Conservation (phyloP, 768 basidiomycete genomes). For the Tylopilus subfusipes region DNA sequence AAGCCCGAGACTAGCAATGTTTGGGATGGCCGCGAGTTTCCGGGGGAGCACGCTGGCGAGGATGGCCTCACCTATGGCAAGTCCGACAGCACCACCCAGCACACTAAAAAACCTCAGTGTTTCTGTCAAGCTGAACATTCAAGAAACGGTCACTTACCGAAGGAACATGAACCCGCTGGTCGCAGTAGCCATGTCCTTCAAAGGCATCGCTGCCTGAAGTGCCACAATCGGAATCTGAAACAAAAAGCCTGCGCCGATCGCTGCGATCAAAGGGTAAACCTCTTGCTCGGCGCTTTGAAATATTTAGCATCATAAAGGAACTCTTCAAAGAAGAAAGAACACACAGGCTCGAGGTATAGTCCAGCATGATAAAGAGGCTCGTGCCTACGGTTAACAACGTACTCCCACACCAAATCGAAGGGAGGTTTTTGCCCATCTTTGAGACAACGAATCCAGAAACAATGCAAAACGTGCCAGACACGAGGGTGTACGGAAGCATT, state of each 20-base stretch:
- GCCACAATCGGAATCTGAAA: slow-evolving; percentile 68
- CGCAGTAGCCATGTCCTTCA: slow-evolving; percentile 81
- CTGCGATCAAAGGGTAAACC: slow-evolving; percentile 59
- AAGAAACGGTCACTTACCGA: slow-evolving; percentile 35
- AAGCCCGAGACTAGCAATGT: slow-evolving; percentile 16
- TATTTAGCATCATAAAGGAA: background rate
- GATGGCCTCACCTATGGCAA: slow-evolving; percentile 69
- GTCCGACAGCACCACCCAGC: slow-evolving; percentile 69
- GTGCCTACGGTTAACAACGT: slow-evolving; percentile 57
- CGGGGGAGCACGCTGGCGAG: slow-evolving; percentile 49
- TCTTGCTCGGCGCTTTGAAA: slow-evolving; percentile 52
- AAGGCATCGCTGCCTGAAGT: slow-evolving; percentile 81
- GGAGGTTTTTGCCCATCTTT: slow-evolving; percentile 53
- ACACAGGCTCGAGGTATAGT: slow-evolving; percentile 49
- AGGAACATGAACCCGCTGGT: slow-evolving; percentile 71
- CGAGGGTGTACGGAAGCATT: slow-evolving; percentile 72
- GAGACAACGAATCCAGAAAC: slow-evolving; percentile 58
- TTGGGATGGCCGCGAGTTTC: slow-evolving; percentile 34
- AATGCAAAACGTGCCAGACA: slow-evolving; percentile 49
- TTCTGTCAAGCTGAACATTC: background rate
- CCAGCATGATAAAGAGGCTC: slow-evolving; percentile 70
- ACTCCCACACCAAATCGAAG: slow-evolving; percentile 61
- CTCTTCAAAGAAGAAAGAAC: slow-evolving; percentile 7
- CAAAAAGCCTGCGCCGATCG: slow-evolving; percentile 59
- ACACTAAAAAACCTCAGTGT: slow-evolving; percentile 37